Evolutionary conservation across 2,329 filamentous ascomycete genomes (phyloP), one percentile per base, ranked within the genome.

Genomic region (Corynespora cassiicola): DNA sequence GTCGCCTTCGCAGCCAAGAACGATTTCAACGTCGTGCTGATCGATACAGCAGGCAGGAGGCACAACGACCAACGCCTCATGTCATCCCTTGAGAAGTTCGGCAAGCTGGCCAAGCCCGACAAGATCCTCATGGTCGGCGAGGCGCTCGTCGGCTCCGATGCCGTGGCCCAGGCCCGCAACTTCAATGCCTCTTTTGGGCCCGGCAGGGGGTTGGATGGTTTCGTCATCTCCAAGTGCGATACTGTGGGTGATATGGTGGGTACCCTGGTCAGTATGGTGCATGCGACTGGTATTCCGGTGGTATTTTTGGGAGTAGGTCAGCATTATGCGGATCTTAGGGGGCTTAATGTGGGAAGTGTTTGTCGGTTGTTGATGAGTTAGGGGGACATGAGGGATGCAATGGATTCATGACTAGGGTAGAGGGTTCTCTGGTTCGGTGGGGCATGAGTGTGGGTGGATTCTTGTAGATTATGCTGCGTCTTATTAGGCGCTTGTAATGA

Each of bases 241-340:
- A 99, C 94, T 0, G 95, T 99, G 23, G 95, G 94, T n/a, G 92
- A 96, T 72, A 97, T 97, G 91, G 90, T 96, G 27, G 90, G 86
- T 2, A 96, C 92, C 3, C 76, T 99, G 49, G 94, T 99, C 47
- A 96, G 89, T 66, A 92, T 99, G 76, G 92, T 99, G 24, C 92
- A 97, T 72, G 92, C 94, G 3, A 99, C 95, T 3, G 90, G 92
- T 18, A 95, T 99, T 29, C 95, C 95, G 0, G 90, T 99, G 14
- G 79, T 97, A 8, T 99, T 99, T 64, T 80, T 99, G 52, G 94
- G 86, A 2, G 80, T 84, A 24, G 82, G 82, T 4, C 82, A 86
- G 69, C 82, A 85, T 65, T 86, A 86, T 62, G 81, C 80, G 18
- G 82, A 86, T 68, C 56, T 86, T 56, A 75, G 82, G 56, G 81